Evolutionary conservation across 208 protist genomes (phyloP).

Genomic region (Wallacemonas sp.): DNA sequence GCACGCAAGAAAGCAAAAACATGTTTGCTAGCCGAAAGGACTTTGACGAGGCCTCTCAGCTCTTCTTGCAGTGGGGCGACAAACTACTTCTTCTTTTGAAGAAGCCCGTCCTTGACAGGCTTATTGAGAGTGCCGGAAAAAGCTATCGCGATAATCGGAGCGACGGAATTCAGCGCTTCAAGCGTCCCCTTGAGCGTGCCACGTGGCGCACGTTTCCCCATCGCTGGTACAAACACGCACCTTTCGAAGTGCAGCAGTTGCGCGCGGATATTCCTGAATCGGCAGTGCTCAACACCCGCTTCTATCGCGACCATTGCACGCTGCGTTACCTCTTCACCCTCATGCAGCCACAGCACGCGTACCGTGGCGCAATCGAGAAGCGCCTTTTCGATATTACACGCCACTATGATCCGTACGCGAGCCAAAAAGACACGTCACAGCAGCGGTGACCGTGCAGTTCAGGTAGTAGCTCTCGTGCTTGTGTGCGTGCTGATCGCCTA

Average conservation of each 20-base stretch:
- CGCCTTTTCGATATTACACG: constrained; percentile 62
- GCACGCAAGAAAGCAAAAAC: constrained; percentile 41
- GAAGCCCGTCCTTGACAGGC: constrained; percentile 70
- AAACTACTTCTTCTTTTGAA: constrained; percentile 80
- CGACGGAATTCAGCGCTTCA: constrained; percentile 68
- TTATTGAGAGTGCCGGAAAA: constrained; percentile 76
- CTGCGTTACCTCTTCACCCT: constrained; percentile 79
- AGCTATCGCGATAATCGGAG: constrained; percentile 45
- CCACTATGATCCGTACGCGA: constrained; percentile 56
- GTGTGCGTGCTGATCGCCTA: no score
- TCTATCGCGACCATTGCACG: constrained; percentile 75
- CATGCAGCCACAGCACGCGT: constrained; percentile 81
- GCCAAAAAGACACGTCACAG: no score
- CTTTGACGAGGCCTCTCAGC: constrained; percentile 51
- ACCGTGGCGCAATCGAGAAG: constrained; percentile 55
- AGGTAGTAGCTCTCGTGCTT: no score
- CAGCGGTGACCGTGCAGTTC: no score
- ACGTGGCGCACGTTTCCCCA: constrained; percentile 82
- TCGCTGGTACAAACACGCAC: constrained; percentile 86
- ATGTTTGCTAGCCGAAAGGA: constrained; percentile 59
- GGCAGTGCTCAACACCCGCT: constrained; percentile 72
- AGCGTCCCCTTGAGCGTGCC: constrained; percentile 44
- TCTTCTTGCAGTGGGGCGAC: constrained; percentile 76
- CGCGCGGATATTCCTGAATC: constrained; percentile 77
- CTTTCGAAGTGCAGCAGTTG: constrained; percentile 89